Evolutionary conservation across 495 filamentous ascomycete genomes (phyloP).

Genomic region (Penicillium goetzii): DNA sequence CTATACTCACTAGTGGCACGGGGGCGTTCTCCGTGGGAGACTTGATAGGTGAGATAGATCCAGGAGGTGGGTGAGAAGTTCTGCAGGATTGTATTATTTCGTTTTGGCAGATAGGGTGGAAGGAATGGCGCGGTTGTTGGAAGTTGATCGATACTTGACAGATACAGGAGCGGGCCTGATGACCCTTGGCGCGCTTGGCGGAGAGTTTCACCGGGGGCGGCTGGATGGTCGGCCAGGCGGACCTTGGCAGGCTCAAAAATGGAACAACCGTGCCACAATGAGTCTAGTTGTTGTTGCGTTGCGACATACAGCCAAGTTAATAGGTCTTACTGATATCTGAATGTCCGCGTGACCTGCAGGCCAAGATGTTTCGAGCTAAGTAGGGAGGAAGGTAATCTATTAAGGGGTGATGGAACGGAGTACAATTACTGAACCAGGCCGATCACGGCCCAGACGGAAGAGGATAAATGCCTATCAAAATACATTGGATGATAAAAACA

Average conservation of each 20-base stretch:
- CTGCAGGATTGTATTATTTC: not conserved
- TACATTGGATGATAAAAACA: slow-evolving; percentile 28
- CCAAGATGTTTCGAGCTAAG: slow-evolving; percentile 1
- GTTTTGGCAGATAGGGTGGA: not conserved
- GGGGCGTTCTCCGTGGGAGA: not conserved
- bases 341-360: not conserved
- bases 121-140: not conserved
- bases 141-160: not conserved
- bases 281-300: not conserved
- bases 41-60: not conserved
- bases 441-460: slow-evolving; percentile 17
- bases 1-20: not conserved
- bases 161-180: slow-evolving; percentile 10
- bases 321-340: not conserved
- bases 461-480: slow-evolving; percentile 29
- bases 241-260: slow-evolving; percentile 15
- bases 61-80: not conserved
- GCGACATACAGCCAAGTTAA: not conserved
- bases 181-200: slow-evolving; percentile 31
- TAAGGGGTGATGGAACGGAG: slow-evolving; percentile 13
- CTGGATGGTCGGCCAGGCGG: slow-evolving; percentile 10
- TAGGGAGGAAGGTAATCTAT: slow-evolving; percentile 5
- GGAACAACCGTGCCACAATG: not conserved
- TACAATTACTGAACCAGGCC: slow-evolving; percentile 26
- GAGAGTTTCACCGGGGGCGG: not conserved